These are phyloP conservation scores for Dillenia turbinata DNA, from an alignment of 164 flowering plant species.

Conservation along the genomic window DNA sequence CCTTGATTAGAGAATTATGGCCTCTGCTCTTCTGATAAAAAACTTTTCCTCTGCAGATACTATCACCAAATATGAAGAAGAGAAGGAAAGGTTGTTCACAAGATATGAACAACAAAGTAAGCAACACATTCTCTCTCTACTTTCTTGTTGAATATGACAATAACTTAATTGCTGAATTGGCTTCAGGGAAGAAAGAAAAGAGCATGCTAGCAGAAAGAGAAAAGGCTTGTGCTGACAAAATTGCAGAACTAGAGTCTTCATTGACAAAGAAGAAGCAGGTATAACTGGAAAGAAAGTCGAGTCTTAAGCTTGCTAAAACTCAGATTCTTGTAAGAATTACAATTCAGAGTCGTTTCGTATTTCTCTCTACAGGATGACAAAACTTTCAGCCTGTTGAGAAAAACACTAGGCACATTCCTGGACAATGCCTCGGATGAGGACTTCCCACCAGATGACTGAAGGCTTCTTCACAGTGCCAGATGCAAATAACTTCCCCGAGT, in stretches of 20 bases:
- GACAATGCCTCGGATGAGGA: constrained; percentile 79
- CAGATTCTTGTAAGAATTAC: neutral
- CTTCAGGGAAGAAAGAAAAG: constrained; percentile 87
- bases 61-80: constrained; percentile 75
- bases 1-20: too few relatives aligned
- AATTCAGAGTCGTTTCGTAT: neutral
- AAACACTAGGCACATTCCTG: constrained; percentile 77
- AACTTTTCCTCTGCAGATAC: constrained; percentile 43
- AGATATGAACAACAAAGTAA: constrained; percentile 84
- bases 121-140: constrained; percentile 10
- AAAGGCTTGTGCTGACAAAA: constrained; percentile 56
- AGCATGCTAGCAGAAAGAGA: constrained; percentile 61
- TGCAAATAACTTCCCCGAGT: neutral
- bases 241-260: constrained; percentile 66
- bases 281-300: neutral
- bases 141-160: neutral
- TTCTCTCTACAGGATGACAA: constrained; percentile 61
- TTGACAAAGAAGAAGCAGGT: constrained; percentile 90
- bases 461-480: neutral
- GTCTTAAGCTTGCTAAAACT: too few relatives aligned
- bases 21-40: too few relatives aligned
- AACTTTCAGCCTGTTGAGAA: constrained; percentile 83
- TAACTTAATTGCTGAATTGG: neutral
- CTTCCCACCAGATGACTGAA: constrained; percentile 60
- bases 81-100: constrained; percentile 59